Percentiles rank a stretch among this genome's conserved stretches.
Evolutionary conservation across 2,329 filamentous ascomycete species (phyloP).

Genomic region (Epichloe gansuensis): DNA sequence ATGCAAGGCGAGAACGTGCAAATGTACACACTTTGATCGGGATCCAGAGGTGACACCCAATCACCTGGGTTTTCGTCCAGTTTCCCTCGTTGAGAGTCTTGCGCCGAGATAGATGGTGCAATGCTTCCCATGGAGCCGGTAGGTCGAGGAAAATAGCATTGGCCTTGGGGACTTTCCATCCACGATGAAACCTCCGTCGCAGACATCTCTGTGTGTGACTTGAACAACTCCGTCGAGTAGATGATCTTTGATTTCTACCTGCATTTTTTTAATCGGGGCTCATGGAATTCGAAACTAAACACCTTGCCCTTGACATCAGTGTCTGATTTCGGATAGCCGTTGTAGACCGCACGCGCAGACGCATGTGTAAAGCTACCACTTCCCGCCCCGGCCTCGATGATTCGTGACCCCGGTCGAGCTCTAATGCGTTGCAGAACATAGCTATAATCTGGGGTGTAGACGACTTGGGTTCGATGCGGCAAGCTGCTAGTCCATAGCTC

Average conservation of each 20-base stretch:
- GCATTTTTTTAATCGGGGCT: conserved; percentile 58
- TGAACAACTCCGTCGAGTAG: conserved; percentile 53
- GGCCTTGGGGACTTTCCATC: conserved; percentile 45
- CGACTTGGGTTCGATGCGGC: conserved; percentile 73
- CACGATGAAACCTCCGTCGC: conserved; percentile 59
- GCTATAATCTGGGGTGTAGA: conserved; percentile 79
- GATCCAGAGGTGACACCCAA: conserved; percentile 55
- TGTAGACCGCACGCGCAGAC: conserved; percentile 62
- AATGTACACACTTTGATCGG: conserved; percentile 59
- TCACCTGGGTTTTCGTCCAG: conserved; percentile 12
- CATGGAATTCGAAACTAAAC: conserved; percentile 75
- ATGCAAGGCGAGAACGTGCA: conserved; percentile 97
- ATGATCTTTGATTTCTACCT: conserved; percentile 57
- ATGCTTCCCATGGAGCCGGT: conserved; percentile 68
- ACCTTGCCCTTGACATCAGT: conserved; percentile 50
- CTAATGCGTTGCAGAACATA: conserved; percentile 69
- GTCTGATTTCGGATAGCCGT: conserved; percentile 45
- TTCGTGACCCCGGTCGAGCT: conserved; percentile 56
- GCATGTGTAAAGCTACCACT: conserved; percentile 80
- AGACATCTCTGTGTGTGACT: conserved; percentile 70
- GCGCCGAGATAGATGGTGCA: conserved; percentile 59
- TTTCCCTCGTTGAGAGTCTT: conserved; percentile 14
- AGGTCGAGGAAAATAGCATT: conserved; percentile 69
- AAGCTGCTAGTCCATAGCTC: conserved; percentile 73
- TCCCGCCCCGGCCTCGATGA: conserved; percentile 73